A percentile compares a stretch with the other conserved stretches of the same genome.
These are phyloP conservation scores for Nicotiana obtusifolia DNA, from an alignment of 257 asterid genomes.

Conservation along the genomic window DNA sequence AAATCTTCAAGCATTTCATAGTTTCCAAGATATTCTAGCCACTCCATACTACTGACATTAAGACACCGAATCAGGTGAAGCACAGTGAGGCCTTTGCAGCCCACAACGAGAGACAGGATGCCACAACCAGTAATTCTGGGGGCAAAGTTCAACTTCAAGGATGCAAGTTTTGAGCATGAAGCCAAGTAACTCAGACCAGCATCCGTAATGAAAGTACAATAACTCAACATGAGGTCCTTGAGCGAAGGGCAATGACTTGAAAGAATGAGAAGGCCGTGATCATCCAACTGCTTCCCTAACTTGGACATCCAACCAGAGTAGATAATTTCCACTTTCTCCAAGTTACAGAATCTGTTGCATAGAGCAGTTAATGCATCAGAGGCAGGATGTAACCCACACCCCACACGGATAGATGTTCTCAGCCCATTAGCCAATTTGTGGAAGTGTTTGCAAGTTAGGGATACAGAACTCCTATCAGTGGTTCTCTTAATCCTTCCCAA, in stretches of 20 bases:
- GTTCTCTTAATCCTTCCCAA: conserved; percentile 39
- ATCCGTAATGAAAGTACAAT: conserved; percentile 75
- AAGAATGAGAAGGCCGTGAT: conserved; percentile 50
- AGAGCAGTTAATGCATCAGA: conserved; percentile 49
- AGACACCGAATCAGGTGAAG: conserved; percentile 67
- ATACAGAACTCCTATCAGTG: conserved; percentile 52
- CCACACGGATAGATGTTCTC: conserved; percentile 54
- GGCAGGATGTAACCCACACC: conserved; percentile 74
- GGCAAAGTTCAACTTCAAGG: conserved; percentile 58
- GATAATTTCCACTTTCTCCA: conserved; percentile 62
- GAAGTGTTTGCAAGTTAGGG: conserved; percentile 65
- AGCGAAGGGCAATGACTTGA: conserved; percentile 50
- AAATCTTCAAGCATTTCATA: conserved; percentile 67
- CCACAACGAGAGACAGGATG: conserved; percentile 59
- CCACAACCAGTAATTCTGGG: conserved; percentile 83
- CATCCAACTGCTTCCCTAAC: conserved; percentile 74
- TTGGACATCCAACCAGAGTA: conserved; percentile 92
- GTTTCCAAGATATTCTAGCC: conserved; percentile 83
- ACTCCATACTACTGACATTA: conserved; percentile 52
- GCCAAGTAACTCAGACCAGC: conserved; percentile 58
- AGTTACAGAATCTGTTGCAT: conserved; percentile 50
- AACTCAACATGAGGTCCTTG: conserved; percentile 58
- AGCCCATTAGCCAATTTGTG: conserved; percentile 52
- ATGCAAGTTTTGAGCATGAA: conserved; percentile 52
- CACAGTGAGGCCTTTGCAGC: conserved; percentile 50